These are phyloP conservation scores for Lippia alba DNA, from an alignment of 305 asterid genomes.

Conservation along the genomic window DNA sequence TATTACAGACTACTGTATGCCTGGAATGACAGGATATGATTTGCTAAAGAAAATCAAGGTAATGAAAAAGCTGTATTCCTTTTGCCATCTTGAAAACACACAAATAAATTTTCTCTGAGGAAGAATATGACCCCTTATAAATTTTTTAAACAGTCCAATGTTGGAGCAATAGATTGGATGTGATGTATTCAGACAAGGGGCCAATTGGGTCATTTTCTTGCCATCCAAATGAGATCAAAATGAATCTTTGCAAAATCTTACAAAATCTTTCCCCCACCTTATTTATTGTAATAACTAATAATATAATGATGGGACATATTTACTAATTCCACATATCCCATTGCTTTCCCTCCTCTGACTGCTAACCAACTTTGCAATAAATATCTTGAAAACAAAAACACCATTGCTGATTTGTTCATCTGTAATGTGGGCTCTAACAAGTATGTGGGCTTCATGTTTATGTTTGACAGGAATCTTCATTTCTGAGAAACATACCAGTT, in stretches of 20 bases:
- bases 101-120: neutral
- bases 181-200: slow-evolving; percentile 39
- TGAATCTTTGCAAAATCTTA: slow-evolving; percentile 55
- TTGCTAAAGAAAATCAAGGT: slow-evolving; percentile 77
- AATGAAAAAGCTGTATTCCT: neutral
- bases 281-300: slow-evolving; percentile 21
- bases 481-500: slow-evolving; percentile 80
- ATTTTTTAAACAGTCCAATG: slow-evolving; percentile 36
- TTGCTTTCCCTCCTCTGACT: neutral
- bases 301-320: slow-evolving; percentile 42
- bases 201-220: slow-evolving; percentile 51
- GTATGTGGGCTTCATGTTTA: slow-evolving; percentile 18
- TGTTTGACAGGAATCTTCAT: slow-evolving; percentile 72
- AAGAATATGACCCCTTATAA: slow-evolving; percentile 30
- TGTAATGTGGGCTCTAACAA: slow-evolving; percentile 12
- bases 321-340: slow-evolving; percentile 33
- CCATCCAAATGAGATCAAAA: slow-evolving; percentile 51
- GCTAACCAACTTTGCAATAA: slow-evolving; percentile 16
- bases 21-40: slow-evolving; percentile 97
- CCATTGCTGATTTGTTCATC: neutral
- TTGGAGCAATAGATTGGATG: slow-evolving; percentile 30
- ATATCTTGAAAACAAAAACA: neutral
- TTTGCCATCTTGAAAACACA: neutral
- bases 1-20: slow-evolving; percentile 94
- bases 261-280: slow-evolving; percentile 34